Evolutionary conservation across 2,329 filamentous ascomycete genomes (phyloP), one percentile per base, ranked within the genome.

Genomic region (Sarocladium oryzae): DNA sequence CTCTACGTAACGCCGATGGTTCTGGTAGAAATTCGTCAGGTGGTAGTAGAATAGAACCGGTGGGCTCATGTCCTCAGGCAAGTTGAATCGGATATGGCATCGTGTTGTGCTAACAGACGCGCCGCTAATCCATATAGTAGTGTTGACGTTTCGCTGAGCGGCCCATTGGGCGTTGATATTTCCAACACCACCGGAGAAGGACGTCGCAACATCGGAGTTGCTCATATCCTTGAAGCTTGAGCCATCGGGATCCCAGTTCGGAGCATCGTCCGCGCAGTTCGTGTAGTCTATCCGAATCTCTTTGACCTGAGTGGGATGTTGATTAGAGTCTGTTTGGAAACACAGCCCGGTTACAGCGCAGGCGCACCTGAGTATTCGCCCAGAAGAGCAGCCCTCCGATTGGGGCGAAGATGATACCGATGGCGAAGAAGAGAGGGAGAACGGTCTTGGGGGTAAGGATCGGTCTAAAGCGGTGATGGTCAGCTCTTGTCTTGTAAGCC

Each of bases 1-100:
- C 64, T 89, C 88, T 54, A 96, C 93, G 60, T 99, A 99, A 68
- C 92, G 85, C 57, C 93, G 86, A 66, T 99, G 93, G 66, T 99
- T 99, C 70, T 99, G 93, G 74, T 97, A 97, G 73, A 99, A 99
- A 71, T 97, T 96, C 53, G 89, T 92, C 56, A 99, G 83, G 59
- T 87, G 86, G 69, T 99, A 99, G 74, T 96, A 99, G 69, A 97
- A 83, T 55, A 92, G 80, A 10, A 99, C 88, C 0, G 92, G 90
- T 1, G 90, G 81, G 2, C 79, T 76, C 69, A 99, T 85, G 53
- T 83, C 74, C 60, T 92, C 85, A 1, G 89, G 89, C 8, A 96
- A 83, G 32, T 79, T 74, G 69, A 97, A 96, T 55, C 82, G 76
- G 52, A 99, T 69, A 28, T 78, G 78, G 77, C 93, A 99, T 69